phyloP scores from a whole-genome alignment of 148 eudicot species.

The Fagopyrum homotropicum region DNA sequence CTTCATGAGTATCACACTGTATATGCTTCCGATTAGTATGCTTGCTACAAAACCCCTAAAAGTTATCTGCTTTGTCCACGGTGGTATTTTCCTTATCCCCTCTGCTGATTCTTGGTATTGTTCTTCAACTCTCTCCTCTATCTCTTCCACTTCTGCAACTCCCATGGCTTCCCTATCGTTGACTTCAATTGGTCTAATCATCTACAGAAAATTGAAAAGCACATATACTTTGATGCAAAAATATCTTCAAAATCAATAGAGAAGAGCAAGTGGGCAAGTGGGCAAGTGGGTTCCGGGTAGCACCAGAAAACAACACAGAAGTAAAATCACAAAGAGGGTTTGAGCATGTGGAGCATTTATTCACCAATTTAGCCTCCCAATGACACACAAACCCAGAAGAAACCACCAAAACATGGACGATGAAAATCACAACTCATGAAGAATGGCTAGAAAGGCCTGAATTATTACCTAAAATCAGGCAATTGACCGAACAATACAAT shows the following conservation, averaged over 20 bases:
- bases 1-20: constrained; percentile 74
- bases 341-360: background rate
- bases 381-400: background rate
- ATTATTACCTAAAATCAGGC: too few species aligned
- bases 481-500: background rate
- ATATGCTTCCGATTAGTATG: constrained; percentile 41
- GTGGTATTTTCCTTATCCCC: constrained; percentile 32
- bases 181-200: background rate
- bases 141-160: background rate
- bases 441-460: background rate
- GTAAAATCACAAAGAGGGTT: too few species aligned
- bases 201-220: background rate
- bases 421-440: background rate
- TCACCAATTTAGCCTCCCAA: background rate
- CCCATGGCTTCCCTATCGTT: background rate
- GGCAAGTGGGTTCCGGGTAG: too few species aligned
- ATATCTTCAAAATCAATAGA: too few species aligned
- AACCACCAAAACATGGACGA: background rate
- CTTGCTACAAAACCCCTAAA: constrained; percentile 56
- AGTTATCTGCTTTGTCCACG: constrained; percentile 75
- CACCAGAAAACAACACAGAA: too few species aligned
- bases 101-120: background rate
- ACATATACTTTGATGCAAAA: too few species aligned
- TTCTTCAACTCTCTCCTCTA: background rate
- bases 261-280: too few species aligned